These are phyloP conservation scores for Moesziomyces aphidis DNA, from an alignment of 1,284 basidiomycete genomes.

Conservation along the genomic window DNA sequence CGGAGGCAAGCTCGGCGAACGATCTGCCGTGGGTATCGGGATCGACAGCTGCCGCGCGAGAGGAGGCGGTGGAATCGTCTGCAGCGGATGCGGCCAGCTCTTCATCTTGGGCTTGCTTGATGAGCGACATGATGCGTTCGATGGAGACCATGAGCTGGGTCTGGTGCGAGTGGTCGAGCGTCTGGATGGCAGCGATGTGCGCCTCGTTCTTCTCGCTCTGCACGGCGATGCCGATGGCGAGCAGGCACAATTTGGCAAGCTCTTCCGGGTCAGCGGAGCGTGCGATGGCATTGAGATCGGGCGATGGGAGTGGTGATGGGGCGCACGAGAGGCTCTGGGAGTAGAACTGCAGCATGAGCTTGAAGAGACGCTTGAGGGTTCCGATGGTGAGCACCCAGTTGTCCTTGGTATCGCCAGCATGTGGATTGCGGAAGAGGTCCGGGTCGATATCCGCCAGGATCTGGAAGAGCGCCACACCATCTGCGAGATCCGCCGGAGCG, in stretches of 20 bases:
- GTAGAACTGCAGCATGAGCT: constrained; percentile 83
- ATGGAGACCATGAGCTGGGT: constrained; percentile 80
- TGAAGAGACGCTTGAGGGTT: constrained; percentile 83
- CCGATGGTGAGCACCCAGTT: constrained; percentile 91
- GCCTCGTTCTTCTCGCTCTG: constrained; percentile 79
- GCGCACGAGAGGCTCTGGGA: constrained; percentile 41
- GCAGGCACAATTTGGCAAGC: constrained; percentile 79
- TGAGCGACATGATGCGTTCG: constrained; percentile 49
- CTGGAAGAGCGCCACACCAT: constrained; percentile 57
- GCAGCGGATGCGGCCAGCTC: constrained; percentile 10
- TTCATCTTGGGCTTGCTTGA: constrained; percentile 36
- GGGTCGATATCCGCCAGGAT: constrained; percentile 71
- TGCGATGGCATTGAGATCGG: constrained; percentile 73
- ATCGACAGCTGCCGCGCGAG: background rate
- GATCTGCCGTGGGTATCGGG: constrained; percentile 26
- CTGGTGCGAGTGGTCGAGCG: constrained; percentile 81
- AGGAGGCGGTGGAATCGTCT: constrained; percentile 28
- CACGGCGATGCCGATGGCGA: constrained; percentile 91
- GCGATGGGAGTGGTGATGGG: constrained; percentile 33
- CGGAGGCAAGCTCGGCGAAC: constrained; percentile 72
- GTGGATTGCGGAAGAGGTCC: constrained; percentile 75
- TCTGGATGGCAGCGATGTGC: constrained; percentile 85
- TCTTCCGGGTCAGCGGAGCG: constrained; percentile 78
- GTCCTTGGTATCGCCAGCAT: constrained; percentile 71
- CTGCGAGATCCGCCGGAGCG: constrained; percentile 47